Conservation (phyloP, 306 rosid genomes). For the Cucurbita moschata region DNA sequence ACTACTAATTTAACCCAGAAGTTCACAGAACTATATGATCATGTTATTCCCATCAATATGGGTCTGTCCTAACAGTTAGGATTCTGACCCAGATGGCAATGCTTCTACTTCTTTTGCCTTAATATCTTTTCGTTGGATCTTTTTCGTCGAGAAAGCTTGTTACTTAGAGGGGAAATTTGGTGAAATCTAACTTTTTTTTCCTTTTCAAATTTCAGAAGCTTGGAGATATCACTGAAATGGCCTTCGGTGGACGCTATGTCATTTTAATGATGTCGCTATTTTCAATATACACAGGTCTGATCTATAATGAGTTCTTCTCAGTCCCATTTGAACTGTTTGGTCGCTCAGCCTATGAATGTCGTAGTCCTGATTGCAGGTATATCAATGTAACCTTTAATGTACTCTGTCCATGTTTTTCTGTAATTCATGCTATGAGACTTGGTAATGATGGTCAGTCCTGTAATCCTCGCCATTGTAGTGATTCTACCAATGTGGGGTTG, state of each 20-base stretch:
- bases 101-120: background rate
- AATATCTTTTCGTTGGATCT: background rate
- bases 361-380: slow-evolving; percentile 83
- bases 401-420: background rate
- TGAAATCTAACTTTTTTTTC: slow-evolving; percentile 15
- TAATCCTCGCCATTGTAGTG: slow-evolving; percentile 28
- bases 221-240: slow-evolving; percentile 89
- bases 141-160: background rate
- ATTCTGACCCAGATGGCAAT: background rate
- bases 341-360: slow-evolving; percentile 81
- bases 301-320: slow-evolving; percentile 94
- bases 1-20: background rate
- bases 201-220: slow-evolving; percentile 60
- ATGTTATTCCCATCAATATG: background rate
- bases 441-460: background rate
- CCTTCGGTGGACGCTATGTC: slow-evolving; percentile 96
- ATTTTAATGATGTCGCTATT: slow-evolving; percentile 79
- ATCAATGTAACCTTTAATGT: slow-evolving; percentile 8
- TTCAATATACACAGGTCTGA: slow-evolving; percentile 89
- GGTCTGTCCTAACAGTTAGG: too few species aligned
- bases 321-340: slow-evolving; percentile 75
- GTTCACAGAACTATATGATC: background rate
- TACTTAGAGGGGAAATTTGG: background rate
- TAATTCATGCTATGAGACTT: slow-evolving; percentile 2
- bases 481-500: slow-evolving; percentile 68